Conservation (phyloP, 305 asterid genomes). For the Fraxinus angustifolia region DNA sequence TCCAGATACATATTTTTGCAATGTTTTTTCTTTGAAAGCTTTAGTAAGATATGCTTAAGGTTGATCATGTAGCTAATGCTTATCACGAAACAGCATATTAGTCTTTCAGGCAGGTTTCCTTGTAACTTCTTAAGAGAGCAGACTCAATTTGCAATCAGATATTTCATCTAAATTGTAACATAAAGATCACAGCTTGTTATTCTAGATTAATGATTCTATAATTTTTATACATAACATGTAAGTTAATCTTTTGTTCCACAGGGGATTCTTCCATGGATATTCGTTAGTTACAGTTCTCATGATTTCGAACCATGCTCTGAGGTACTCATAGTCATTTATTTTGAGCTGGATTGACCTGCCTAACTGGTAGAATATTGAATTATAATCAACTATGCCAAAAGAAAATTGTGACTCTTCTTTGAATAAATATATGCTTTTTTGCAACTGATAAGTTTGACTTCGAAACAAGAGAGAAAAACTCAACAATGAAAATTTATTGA, state of each 20-base stretch:
- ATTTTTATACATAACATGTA: background rate
- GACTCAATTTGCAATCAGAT: background rate
- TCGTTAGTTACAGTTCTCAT: conserved; percentile 80
- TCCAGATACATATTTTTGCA: background rate
- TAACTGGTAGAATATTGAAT: background rate
- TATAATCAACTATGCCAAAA: background rate
- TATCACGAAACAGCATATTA: background rate
- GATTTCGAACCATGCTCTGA: conserved; percentile 93
- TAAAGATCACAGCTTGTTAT: background rate
- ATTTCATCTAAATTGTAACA: background rate
- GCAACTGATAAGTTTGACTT: background rate
- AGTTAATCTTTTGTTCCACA: conserved; percentile 34
- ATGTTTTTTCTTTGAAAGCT: conserved; percentile 18
- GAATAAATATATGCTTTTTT: background rate
- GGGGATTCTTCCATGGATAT: conserved; percentile 99
- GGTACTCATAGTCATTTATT: conserved; percentile 41
- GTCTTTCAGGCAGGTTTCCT: conserved; percentile 9
- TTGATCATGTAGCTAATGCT: background rate
- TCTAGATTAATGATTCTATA: background rate
- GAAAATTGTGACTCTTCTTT: background rate
- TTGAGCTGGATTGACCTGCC: background rate
- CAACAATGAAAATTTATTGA: background rate
- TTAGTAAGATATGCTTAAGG: conserved; percentile 14
- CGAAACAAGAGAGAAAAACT: background rate
- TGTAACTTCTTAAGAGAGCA: conserved; percentile 7